These are phyloP conservation scores for Argentina anserina DNA, from an alignment of 306 rosid genomes.

Conservation along the genomic window DNA sequence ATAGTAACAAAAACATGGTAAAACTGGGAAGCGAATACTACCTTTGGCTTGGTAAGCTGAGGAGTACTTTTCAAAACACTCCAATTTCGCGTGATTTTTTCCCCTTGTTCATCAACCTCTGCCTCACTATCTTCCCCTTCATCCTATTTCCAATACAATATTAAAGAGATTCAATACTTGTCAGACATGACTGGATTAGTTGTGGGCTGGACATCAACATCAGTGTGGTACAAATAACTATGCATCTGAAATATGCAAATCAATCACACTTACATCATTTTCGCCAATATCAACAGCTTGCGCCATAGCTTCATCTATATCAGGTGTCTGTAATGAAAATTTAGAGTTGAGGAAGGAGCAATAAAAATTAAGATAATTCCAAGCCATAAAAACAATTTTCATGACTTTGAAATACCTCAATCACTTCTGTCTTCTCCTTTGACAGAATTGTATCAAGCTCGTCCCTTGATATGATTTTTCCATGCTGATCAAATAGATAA, in stretches of 20 bases:
- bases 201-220: background rate
- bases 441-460: constrained; percentile 70
- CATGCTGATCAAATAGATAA: constrained; percentile 60
- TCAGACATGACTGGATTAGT: constrained; percentile 17
- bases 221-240: constrained; percentile 8
- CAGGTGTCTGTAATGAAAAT: constrained; percentile 47
- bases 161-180: constrained; percentile 12
- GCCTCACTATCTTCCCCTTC: constrained; percentile 76
- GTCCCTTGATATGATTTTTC: constrained; percentile 79
- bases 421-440: constrained; percentile 63
- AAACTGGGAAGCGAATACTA: constrained; percentile 18
- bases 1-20: background rate
- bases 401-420: constrained; percentile 78
- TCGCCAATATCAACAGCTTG: constrained; percentile 94
- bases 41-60: constrained; percentile 72
- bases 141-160: constrained; percentile 40
- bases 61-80: constrained; percentile 84
- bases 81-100: constrained; percentile 80
- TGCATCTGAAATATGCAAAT: constrained; percentile 3
- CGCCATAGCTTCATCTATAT: constrained; percentile 89
- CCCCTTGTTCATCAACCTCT: constrained; percentile 51
- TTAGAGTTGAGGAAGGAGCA: constrained; percentile 23
- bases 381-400: too few species aligned
- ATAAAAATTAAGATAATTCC: background rate
- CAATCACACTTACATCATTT: constrained; percentile 64